Evolutionary conservation across 257 asterid genomes (phyloP).

Genomic region (Mentha longifolia): DNA sequence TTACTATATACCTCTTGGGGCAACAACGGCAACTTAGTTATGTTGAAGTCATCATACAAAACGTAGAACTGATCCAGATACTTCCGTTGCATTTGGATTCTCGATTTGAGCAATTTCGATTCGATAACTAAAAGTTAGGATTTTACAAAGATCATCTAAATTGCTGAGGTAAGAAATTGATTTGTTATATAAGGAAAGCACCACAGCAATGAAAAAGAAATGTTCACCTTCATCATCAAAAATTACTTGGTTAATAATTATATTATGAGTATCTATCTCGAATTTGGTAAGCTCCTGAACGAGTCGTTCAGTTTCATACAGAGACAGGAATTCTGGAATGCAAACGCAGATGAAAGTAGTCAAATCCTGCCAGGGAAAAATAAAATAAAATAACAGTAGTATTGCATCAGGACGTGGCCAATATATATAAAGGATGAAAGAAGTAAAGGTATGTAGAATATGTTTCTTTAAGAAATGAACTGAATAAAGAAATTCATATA

Average conservation of each 20-base stretch:
- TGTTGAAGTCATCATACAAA: slow-evolving; percentile 86
- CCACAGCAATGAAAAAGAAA: background rate
- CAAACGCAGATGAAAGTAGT: slow-evolving; percentile 95
- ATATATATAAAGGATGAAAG: background rate
- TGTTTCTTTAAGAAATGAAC: background rate
- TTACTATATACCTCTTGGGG: slow-evolving; percentile 75
- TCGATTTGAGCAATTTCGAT: slow-evolving; percentile 88
- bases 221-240: slow-evolving; percentile 88
- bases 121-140: slow-evolving; percentile 53
- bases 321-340: slow-evolving; percentile 94
- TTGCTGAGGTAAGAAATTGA: slow-evolving; percentile 9
- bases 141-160: slow-evolving; percentile 20
- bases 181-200: slow-evolving; percentile 9
- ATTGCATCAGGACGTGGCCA: slow-evolving; percentile 25
- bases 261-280: slow-evolving; percentile 96
- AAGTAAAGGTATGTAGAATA: background rate
- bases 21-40: slow-evolving; percentile 89
- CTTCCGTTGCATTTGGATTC: slow-evolving; percentile 94
- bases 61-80: slow-evolving; percentile 94
- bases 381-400: background rate
- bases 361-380: slow-evolving; percentile 72
- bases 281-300: slow-evolving; percentile 97
- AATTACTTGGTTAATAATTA: slow-evolving; percentile 93
- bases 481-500: too few species aligned
- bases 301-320: slow-evolving; percentile 93